phyloP scores from a whole-genome alignment of 2,329 filamentous ascomycete species.

The Xylaria sp. region DNA sequence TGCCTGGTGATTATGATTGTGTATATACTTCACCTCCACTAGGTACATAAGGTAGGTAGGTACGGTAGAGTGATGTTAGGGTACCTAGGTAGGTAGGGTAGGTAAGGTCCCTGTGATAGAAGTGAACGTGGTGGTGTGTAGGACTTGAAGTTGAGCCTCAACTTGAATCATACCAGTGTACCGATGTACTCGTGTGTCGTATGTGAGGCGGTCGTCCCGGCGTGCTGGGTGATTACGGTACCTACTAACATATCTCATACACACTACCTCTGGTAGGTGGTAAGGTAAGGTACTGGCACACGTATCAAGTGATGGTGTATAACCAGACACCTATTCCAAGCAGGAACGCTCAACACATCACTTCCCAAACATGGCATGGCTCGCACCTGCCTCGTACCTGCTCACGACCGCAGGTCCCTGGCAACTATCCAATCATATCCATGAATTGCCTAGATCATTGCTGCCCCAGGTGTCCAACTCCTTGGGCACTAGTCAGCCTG shows the following conservation, averaged over 20 bases:
- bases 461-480: constrained; percentile 3
- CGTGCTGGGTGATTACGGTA: not conserved
- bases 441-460: not conserved
- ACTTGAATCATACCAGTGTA: too few species aligned
- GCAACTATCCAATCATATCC: not conserved
- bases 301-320: not conserved
- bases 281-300: too few species aligned
- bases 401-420: constrained; percentile 7
- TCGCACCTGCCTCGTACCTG: constrained; percentile 13
- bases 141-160: too few species aligned
- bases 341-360: constrained; percentile 15
- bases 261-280: too few species aligned
- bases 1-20: not conserved
- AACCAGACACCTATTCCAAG: not conserved
- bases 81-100: not conserved
- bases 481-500: not conserved
- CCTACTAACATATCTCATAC: too few species aligned
- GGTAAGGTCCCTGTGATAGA: not conserved
- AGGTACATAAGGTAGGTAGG: not conserved
- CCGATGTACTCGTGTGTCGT: too few species aligned
- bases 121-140: too few species aligned
- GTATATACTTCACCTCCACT: too few species aligned
- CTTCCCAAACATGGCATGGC: constrained; percentile 6
- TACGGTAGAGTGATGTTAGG: too few species aligned
- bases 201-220: too few species aligned